A percentile compares a stretch with the other conserved stretches of the same genome.
Evolutionary conservation across 1,284 basidiomycete genomes (phyloP).

Genomic region (Ustilago tritici): DNA sequence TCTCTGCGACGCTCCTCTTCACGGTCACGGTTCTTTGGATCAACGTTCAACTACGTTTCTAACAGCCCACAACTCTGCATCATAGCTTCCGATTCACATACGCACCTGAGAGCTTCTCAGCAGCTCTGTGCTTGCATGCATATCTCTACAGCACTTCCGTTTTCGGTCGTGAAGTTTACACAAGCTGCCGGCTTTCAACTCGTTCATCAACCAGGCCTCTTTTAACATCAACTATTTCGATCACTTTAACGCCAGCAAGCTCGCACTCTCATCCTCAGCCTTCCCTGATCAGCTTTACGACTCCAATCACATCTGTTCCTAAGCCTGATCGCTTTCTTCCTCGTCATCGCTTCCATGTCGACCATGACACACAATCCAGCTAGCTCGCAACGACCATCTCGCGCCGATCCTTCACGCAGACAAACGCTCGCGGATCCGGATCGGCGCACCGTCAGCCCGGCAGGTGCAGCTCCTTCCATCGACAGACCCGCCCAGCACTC

Average conservation of each 20-base stretch:
- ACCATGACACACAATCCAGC: conserved; percentile 26
- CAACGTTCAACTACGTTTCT: not conserved
- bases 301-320: not conserved
- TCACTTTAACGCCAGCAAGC: conserved; percentile 1
- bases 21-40: not conserved
- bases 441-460: conserved; percentile 17
- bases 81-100: not conserved
- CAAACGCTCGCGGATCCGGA: conserved; percentile 17
- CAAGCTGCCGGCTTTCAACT: conserved; percentile 11
- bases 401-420: conserved; percentile 24
- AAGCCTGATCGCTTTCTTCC: not conserved
- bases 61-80: not conserved
- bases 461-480: conserved; percentile 3
- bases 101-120: conserved; percentile 29
- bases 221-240: conserved; percentile 10
- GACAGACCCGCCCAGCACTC: conserved; percentile 11
- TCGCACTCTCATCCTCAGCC: not conserved
- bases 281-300: not conserved
- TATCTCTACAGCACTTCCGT: not conserved
- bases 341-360: not conserved
- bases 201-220: conserved; percentile 14
- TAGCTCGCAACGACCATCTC: conserved; percentile 25
- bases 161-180: conserved; percentile 17
- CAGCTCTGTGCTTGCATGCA: conserved; percentile 12
- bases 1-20: not conserved